These are phyloP conservation scores for Paraphaeosphaeria sporulosa DNA, from an alignment of 2,329 filamentous ascomycete genomes.

Conservation along the genomic window DNA sequence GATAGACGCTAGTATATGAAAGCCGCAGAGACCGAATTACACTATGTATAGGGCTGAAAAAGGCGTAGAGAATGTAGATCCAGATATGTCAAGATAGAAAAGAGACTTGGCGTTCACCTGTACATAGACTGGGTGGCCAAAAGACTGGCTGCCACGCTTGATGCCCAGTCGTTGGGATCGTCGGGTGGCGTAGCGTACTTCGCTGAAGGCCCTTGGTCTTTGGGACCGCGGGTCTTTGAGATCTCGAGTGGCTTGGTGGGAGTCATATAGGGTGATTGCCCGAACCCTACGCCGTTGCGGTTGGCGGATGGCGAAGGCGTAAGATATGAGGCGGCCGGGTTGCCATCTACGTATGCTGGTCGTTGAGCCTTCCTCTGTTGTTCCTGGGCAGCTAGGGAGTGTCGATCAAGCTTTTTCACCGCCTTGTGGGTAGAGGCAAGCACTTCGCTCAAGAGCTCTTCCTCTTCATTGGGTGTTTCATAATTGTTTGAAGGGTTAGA, in stretches of 20 bases:
- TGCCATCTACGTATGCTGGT: conserved; percentile 68
- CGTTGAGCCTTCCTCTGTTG: conserved; percentile 54
- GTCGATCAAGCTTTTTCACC: conserved; percentile 72
- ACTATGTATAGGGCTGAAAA: conserved; percentile 39
- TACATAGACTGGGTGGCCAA: conserved; percentile 48
- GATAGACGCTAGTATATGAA: conserved; percentile 36
- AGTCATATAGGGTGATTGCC: conserved; percentile 66
- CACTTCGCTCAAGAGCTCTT: conserved; percentile 91
- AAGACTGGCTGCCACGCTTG: conserved; percentile 78
- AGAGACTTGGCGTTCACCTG: conserved; percentile 33
- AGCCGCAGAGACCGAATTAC: conserved; percentile 37
- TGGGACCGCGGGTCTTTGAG: conserved; percentile 52
- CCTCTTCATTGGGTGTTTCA: conserved; percentile 94
- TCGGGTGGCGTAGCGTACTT: conserved; percentile 98
- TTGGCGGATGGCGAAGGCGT: conserved; percentile 83
- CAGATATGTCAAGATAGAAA: conserved; percentile 20
- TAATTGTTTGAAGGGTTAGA: conserved; percentile 81
- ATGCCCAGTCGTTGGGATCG: conserved; percentile 91
- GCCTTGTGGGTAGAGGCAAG: conserved; percentile 78
- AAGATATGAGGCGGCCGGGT: conserved; percentile 67
- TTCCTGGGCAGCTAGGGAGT: conserved; percentile 41
- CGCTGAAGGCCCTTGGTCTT: conserved; percentile 56
- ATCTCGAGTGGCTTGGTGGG: conserved; percentile 77
- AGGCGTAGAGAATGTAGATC: conserved; percentile 36
- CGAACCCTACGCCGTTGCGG: conserved; percentile 77